Base-by-base conservation (phyloP, 805 yeast species). In the Kazachstania viticola region DNA sequence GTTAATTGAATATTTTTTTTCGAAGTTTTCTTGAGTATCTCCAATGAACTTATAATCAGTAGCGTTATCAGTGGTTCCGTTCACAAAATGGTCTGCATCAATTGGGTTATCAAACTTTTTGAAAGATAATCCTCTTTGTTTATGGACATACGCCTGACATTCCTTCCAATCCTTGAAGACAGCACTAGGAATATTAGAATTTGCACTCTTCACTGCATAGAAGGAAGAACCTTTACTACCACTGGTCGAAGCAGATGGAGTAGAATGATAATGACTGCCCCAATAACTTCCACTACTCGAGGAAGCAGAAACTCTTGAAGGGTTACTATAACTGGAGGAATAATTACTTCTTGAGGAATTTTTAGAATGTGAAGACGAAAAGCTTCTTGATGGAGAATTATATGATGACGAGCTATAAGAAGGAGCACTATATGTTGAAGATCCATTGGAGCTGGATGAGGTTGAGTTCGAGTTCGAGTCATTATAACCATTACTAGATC, bases 41-140 rank as follows among this genome's bases (percentile, higher is more conserved):
- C 47, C 45, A n/a, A 52, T 38, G n/a, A 37, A 35, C 5, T 36
- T 29, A 28, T 38, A 46, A 28, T 52, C 57, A 17, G 34, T 28
- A 5, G 26, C 18, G 12, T 32, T 29, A 25, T 40, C 39, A 3
- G 41, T 22, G 2, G 32, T 25, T 19, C 52, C 51, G 16, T 29
- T 36, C 13, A 45, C 37, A 41, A 56, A 65, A 12, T 43, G 38
- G 3, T 34, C 32, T 3, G 72, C 72, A 30, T 54, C 61, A 1
- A 33, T 31, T 4, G 25, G 18, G 16, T 54, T 48, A 11, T 42
- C 40, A 43, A 71, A 70, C 44, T 61, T 65, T 46, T 64, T 69
- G 25, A 33, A 68, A 3, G 58, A 45, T 3, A 70, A 61, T 4
- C 69, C 68, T 23, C 50, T 49, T 24, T 41, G 39, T 12, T 58